phyloP scores from a whole-genome alignment of 345 rosid species.

The Brassica carinata region DNA sequence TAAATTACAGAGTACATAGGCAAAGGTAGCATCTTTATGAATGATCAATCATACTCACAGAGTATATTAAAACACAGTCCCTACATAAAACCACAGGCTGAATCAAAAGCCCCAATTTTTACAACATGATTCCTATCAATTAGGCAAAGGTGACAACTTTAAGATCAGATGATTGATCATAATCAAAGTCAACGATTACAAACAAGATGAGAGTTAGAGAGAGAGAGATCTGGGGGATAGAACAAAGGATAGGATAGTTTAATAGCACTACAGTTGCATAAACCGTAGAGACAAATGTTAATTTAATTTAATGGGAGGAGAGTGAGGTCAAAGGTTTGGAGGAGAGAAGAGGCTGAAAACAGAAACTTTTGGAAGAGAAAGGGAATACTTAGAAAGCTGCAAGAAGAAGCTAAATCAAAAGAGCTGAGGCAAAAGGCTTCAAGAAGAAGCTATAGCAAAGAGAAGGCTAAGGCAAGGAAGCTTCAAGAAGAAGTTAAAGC shows the following conservation, averaged over 20 bases:
- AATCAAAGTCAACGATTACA: not conserved
- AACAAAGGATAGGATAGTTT: not conserved
- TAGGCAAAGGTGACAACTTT: slow-evolving; percentile 8
- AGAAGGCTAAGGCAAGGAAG: not conserved
- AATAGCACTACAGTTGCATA: slow-evolving; percentile 23
- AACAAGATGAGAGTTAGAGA: not conserved
- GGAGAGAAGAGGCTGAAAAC: slow-evolving; percentile 28
- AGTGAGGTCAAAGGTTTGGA: slow-evolving; percentile 13
- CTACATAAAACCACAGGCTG: no score
- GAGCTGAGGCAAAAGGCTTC: no score
- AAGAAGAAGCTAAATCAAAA: no score
- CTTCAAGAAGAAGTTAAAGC: no score
- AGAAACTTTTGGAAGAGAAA: slow-evolving; percentile 39
- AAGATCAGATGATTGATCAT: not conserved
- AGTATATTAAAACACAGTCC: no score
- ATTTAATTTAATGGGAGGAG: slow-evolving; percentile 14
- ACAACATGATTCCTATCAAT: slow-evolving; percentile 2
- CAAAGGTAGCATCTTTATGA: no score
- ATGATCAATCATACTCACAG: no score
- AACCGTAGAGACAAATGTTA: slow-evolving; percentile 14
- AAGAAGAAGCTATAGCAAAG: no score
- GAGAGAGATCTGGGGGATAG: not conserved
- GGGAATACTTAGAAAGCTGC: no score
- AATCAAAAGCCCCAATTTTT: no score
- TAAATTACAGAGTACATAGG: no score